phyloP scores from a whole-genome alignment of 129 eudicot genomes.

The Artemisia argyi region DNA sequence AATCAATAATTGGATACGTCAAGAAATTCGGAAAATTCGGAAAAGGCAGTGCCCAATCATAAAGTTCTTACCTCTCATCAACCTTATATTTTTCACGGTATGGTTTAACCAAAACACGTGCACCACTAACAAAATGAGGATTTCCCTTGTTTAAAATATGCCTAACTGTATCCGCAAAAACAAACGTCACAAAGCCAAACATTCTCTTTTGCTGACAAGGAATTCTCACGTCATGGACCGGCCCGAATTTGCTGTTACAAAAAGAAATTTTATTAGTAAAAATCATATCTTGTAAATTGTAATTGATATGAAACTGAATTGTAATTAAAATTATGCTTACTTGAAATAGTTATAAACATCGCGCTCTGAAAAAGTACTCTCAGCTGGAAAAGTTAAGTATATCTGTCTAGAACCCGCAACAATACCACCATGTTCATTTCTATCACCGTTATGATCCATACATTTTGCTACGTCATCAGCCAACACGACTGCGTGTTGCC shows the following conservation, averaged over 20 bases:
- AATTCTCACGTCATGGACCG: constrained; percentile 88
- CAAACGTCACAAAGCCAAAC: constrained; percentile 94
- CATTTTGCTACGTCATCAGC: constrained; percentile 72
- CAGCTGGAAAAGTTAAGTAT: constrained; percentile 88
- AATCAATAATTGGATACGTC: neutral
- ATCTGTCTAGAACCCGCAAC: constrained; percentile 84
- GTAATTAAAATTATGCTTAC: constrained; percentile 35
- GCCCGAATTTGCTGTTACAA: constrained; percentile 59
- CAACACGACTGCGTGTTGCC: constrained; percentile 78
- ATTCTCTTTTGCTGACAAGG: constrained; percentile 89
- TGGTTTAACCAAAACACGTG: constrained; percentile 93
- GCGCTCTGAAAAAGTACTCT: constrained; percentile 84
- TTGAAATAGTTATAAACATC: constrained; percentile 78
- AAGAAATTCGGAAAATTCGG: neutral
- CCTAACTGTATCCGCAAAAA: constrained; percentile 66
- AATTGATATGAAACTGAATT: neutral
- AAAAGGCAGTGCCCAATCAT: neutral
- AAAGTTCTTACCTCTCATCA: constrained; percentile 46
- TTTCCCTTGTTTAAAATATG: constrained; percentile 62
- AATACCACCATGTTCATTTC: constrained; percentile 79
- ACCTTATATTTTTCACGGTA: constrained; percentile 74
- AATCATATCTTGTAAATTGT: neutral
- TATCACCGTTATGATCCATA: constrained; percentile 62
- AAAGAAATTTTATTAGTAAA: neutral
- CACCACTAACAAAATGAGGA: constrained; percentile 89